Base-by-base conservation (phyloP, 192 early-diverging fungal species). In the Umbelopsis sp. region DNA sequence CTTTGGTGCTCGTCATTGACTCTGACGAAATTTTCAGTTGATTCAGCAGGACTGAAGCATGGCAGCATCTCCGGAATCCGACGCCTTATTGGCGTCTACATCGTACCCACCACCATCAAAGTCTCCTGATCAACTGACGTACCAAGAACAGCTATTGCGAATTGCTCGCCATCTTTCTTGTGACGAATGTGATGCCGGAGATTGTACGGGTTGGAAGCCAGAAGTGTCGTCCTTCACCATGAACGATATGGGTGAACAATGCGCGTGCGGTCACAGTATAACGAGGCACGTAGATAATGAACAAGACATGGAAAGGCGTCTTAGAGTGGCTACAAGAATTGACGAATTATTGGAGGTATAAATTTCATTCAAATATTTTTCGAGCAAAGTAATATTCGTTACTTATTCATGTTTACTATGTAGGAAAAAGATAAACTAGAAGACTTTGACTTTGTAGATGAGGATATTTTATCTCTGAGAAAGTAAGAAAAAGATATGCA, bases 391-490 rank as follows among this genome's bases (percentile, higher is more conserved):
- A 27, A 23, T 41, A 30, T 70, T 46, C 33, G 16, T 49, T 41
- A 46, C 11, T 13, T 1, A 70, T 6, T 44, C 23, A 21, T 74
- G 44, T 8, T 64, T 49, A 27, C 30, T 46, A 37, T 48, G 30
- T 75, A 84, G 83, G 83, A 85, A 71, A 86, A 86, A 23, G 79
- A 73, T 35, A 86, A 84, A 68, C 72, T 84, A 18, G 50, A 81
- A 15, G 83, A 86, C 71, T 84, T 83, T 64, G 74, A 74, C 9
- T 86, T 85, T 65, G 75, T 78, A 50, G 83, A 86, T 51, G 81
- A 84, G 33, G 78, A 82, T 46, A 79, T 86, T 12, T 30, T 58
- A 45, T 83, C 74, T 10, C 48, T 86, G 55, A 68, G 82, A 52
- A 82, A 83, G 79, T 81, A 80, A 66, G 75, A 46, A 20, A 41